Evolutionary conservation across 2,329 filamentous ascomycete genomes (phyloP).

Genomic region (Clonostachys solani): DNA sequence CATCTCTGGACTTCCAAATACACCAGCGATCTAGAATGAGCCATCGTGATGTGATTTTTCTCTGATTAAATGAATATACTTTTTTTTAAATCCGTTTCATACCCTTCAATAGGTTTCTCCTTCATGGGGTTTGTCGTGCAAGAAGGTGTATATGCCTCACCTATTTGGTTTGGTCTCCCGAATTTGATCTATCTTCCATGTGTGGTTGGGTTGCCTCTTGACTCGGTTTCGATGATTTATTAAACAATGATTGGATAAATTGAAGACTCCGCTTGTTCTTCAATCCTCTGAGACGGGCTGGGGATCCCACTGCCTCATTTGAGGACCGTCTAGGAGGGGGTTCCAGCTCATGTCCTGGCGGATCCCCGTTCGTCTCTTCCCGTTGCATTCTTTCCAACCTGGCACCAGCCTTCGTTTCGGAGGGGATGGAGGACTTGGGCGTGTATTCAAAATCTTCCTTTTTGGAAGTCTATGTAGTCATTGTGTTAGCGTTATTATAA

Average conservation of each 20-base stretch:
- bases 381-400: too few relatives aligned
- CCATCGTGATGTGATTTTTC: too few relatives aligned
- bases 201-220: neutral
- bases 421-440: too few relatives aligned
- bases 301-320: neutral
- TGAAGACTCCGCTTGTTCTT: neutral
- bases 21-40: too few relatives aligned
- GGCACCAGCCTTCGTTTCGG: too few relatives aligned
- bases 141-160: neutral
- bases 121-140: too few relatives aligned
- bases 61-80: too few relatives aligned
- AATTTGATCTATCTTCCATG: neutral
- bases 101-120: too few relatives aligned
- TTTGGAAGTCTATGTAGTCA: constrained; percentile 1
- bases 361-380: too few relatives aligned
- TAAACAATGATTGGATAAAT: constrained; percentile 1
- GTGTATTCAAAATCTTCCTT: neutral
- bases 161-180: neutral
- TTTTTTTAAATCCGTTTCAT: too few relatives aligned
- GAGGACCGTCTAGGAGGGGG: neutral
- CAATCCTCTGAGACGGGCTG: neutral
- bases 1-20: too few relatives aligned
- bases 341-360: too few relatives aligned
- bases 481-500: neutral
- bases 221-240: neutral